These are phyloP conservation scores for Kwoniella mangroviensis DNA, from an alignment of 768 basidiomycete genomes.

Conservation along the genomic window DNA sequence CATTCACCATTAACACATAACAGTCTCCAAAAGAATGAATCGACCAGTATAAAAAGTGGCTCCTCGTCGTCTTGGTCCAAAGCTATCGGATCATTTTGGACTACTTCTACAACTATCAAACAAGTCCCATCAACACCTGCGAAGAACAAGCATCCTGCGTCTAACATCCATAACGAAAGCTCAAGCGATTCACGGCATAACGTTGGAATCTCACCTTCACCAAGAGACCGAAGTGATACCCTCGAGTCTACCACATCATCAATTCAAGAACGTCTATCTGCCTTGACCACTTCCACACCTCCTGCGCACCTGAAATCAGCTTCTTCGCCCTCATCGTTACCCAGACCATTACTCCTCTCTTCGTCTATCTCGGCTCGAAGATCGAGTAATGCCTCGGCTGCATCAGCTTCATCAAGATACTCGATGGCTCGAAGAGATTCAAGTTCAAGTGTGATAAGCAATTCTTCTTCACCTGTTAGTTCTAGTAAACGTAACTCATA, in stretches of 20 bases:
- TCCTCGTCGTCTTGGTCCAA: constrained; percentile 12
- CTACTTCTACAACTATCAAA: background rate
- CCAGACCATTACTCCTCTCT: constrained; percentile 21
- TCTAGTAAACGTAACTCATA: constrained; percentile 3
- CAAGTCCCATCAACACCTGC: background rate
- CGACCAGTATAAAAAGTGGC: background rate
- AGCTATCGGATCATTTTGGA: constrained; percentile 12
- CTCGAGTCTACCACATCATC: constrained; percentile 11
- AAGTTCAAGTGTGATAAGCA: background rate
- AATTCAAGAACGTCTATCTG: constrained; percentile 19
- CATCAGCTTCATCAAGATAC: background rate
- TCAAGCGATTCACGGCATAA: background rate
- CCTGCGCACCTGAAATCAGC: background rate
- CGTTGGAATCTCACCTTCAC: background rate
- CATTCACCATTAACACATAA: background rate
- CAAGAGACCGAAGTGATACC: constrained; percentile 18
- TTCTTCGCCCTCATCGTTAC: constrained; percentile 2
- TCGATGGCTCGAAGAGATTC: constrained; percentile 10
- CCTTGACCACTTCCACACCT: constrained; percentile 12
- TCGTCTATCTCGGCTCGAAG: constrained; percentile 13
- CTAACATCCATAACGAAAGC: background rate
- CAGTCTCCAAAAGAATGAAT: background rate
- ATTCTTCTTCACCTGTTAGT: constrained; percentile 1
- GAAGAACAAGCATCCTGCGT: too few relatives aligned
- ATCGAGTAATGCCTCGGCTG: constrained; percentile 1